Evolutionary conservation across 73 alveolate genomes (phyloP), one percentile per base, ranked within the genome.

Genomic region (Durusdinium trenchii): DNA sequence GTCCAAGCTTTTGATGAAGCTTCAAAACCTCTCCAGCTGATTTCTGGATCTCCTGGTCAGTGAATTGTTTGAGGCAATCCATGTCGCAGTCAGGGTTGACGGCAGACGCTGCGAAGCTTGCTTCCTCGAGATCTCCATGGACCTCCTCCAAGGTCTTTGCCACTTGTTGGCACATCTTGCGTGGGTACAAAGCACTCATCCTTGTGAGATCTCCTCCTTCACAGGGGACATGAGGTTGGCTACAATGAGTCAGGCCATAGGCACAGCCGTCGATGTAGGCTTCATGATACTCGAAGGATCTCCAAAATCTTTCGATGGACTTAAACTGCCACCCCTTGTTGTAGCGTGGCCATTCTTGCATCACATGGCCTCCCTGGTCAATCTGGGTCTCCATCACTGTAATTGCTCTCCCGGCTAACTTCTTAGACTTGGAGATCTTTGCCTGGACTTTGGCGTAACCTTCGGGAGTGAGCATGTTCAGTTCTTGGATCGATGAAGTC

Each of bases 241-340:
- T 2, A 43, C 86, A 40, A 7, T 42, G 3, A 20, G 69, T 7
- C 1, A 79, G 69, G 45, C 69, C 90, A 47, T 79, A 79, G 69
- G 90, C 67, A 32, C 90, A 79, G 1, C 90, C 90, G 47, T 79
- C 69, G 69, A 79, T 67, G 5, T 48, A 30, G 62, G 90, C 90
- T 20, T 79, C 90, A 38, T 20, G 28, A 3, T 71, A 6, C 26
- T 71, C 50, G 3, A 82, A 6, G 50, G 35, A 16, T 6, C 46
- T 23, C 90, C 90, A 79, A 28, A 79, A 79, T 10, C 47, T 9
- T 7, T 26, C 69, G 32, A 79, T 79, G 90, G 47, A 6, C 46
- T 1, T 14, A 28, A 79, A 79, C 32, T 47, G 3, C 90, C 90
- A 79, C 1, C 69, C 90, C n/a, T 26, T 30, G 67, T 79, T 79